A percentile compares a stretch with the other conserved stretches of the same genome.
phyloP scores from a whole-genome alignment of 1,284 basidiomycete genomes.

The Heterobasidion irregulare region DNA sequence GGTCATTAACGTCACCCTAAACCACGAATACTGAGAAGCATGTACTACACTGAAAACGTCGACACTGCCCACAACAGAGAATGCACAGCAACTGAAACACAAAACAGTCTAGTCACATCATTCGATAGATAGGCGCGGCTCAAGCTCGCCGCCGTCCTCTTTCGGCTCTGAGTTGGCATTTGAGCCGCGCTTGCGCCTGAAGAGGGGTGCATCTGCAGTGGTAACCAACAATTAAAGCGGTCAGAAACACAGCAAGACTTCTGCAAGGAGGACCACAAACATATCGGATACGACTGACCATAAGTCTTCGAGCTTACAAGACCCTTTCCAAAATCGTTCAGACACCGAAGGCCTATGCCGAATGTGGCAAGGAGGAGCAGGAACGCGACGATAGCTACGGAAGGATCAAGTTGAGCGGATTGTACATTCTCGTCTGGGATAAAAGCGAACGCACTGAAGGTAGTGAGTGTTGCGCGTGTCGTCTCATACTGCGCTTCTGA shows the following conservation, averaged over 20 bases:
- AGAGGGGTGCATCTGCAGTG: slow-evolving; percentile 9
- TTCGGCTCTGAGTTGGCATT: not conserved
- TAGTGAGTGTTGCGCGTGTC: slow-evolving; percentile 67
- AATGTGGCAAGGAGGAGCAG: slow-evolving; percentile 65
- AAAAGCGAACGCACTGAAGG: slow-evolving; percentile 55
- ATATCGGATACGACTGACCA: slow-evolving; percentile 45
- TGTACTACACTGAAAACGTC: not conserved
- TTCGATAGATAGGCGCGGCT: slow-evolving; percentile 42
- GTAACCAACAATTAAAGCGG: slow-evolving; percentile 1
- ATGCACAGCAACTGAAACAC: not conserved
- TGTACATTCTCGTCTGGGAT: not conserved
- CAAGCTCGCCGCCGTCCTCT: not conserved
- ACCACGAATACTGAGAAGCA: not conserved
- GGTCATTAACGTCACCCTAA: not conserved
- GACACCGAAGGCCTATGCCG: slow-evolving; percentile 66
- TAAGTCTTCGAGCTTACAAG: slow-evolving; percentile 60
- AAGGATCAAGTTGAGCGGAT: slow-evolving; percentile 3
- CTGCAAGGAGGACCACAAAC: slow-evolving; percentile 21
- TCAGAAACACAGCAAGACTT: slow-evolving; percentile 11
- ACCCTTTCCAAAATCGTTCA: slow-evolving; percentile 73
- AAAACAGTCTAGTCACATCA: slow-evolving; percentile 15
- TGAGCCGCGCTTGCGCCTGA: not conserved
- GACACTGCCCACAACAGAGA: not conserved
- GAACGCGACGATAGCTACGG: slow-evolving; percentile 63
- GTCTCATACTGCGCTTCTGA: slow-evolving; percentile 49